Percentiles rank a stretch among this genome's conserved stretches.
Evolutionary conservation across 495 filamentous ascomycete genomes (phyloP).

Genomic region (Tirmania nivea): DNA sequence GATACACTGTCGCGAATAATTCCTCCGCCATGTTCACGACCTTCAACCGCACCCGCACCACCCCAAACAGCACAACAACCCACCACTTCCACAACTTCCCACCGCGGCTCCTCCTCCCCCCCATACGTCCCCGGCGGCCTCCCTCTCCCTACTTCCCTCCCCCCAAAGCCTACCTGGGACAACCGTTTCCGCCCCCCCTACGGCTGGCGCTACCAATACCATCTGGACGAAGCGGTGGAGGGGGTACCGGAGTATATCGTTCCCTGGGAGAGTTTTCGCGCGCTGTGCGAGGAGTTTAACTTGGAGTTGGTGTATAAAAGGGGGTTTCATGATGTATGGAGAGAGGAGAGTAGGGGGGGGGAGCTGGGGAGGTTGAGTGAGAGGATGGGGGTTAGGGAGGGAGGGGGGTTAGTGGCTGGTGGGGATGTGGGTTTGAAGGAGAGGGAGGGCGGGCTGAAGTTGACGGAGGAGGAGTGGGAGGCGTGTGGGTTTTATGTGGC

Average conservation of each 20-base stretch:
- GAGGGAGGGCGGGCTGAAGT: conserved; percentile 21
- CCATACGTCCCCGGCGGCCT: background rate
- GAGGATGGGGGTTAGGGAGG: conserved; percentile 63
- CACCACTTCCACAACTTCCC: background rate
- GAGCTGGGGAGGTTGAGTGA: conserved; percentile 67
- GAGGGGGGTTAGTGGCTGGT: conserved; percentile 18
- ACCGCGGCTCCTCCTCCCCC: background rate
- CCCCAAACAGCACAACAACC: background rate
- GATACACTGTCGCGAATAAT: conserved; percentile 30
- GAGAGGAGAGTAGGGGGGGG: conserved; percentile 52
- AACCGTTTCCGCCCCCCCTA: conserved; percentile 80
- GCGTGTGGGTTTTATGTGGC: conserved; percentile 18
- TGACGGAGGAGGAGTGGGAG: conserved; percentile 18
- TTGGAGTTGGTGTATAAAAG: conserved; percentile 84
- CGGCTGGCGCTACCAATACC: conserved; percentile 95
- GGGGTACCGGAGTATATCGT: conserved; percentile 95
- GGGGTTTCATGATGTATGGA: conserved; percentile 74
- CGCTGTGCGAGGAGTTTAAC: conserved; percentile 84
- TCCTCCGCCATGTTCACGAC: background rate
- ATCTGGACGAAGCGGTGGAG: conserved; percentile 84
- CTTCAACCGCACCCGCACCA: background rate
- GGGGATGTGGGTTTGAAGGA: conserved; percentile 76
- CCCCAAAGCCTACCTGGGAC: conserved; percentile 28
- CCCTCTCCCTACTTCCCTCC: background rate
- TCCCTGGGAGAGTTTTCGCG: conserved; percentile 92